These are phyloP conservation scores for Scutellaria minor DNA, from an alignment of 257 asterid species.

Conservation along the genomic window DNA sequence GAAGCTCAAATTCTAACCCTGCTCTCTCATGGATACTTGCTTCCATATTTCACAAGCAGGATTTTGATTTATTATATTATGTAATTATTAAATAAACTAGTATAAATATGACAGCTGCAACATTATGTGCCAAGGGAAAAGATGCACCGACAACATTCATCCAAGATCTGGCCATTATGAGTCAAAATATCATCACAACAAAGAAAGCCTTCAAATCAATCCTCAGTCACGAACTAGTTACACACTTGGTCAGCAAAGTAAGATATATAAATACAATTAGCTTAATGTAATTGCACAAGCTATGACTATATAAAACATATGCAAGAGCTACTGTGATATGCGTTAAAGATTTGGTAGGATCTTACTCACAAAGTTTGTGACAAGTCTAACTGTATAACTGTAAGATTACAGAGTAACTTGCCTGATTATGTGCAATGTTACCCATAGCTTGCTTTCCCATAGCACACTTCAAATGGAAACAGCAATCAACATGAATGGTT, in stretches of 20 bases:
- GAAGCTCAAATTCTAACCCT: constrained; percentile 8
- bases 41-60: constrained; percentile 13
- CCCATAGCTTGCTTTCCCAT: constrained; percentile 99
- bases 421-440: constrained; percentile 92
- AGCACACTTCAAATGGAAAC: constrained; percentile 69
- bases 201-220: constrained; percentile 3
- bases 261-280: constrained; percentile 2
- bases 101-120: neutral
- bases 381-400: constrained; percentile 3
- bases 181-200: constrained; percentile 13
- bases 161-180: neutral
- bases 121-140: constrained; percentile 6
- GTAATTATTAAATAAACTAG: neutral
- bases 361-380: constrained; percentile 22
- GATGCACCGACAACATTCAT: constrained; percentile 9
- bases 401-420: constrained; percentile 37
- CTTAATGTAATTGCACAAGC: constrained; percentile 8
- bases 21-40: neutral
- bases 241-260: constrained; percentile 12
- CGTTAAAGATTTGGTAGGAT: constrained; percentile 19
- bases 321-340: constrained; percentile 9
- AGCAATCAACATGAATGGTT: constrained; percentile 29
- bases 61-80: neutral
- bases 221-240: neutral
- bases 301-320: constrained; percentile 16